Base-by-base conservation (phyloP, 2,329 filamentous ascomycete species). In the Paradendryphiella salina region DNA sequence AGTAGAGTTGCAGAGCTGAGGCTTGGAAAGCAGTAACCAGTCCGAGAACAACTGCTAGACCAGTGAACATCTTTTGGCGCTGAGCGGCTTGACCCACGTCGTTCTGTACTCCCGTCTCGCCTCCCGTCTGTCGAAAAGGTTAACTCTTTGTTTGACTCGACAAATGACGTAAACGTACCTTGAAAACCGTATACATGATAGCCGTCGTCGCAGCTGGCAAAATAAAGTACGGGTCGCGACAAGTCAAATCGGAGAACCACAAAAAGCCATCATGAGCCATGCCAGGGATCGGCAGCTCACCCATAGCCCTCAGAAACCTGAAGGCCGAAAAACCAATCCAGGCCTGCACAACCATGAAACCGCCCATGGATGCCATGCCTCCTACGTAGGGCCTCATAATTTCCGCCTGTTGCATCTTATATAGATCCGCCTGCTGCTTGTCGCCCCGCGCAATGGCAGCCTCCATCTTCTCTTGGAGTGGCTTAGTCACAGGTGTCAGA, bases 261-360 rank as follows among this genome's bases (percentile, higher is more conserved):
- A 85, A 75, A 29, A 85, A 75, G 2, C 89, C 86, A 26, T 88
- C 89, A 1, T 75, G 77, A 62, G 89, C 82, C 58, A 97, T 73
- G 1, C 84, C 86, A 0, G 93, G 93, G 4, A 96, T 90, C 3
- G 93, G 93, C 39, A 97, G 76, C 17, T 79, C 72, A 1, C 84
- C 74, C 88, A 96, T 95, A 60, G 81, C 85, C 45, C 84, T 81
- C 57, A 95, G 72, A 37, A 93, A 78, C 53, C 88, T 84, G 79
- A 93, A 97, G 52, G 88, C 85, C 63, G 91, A 90, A 71, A 85
- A 90, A 54, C 87, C 88, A 57, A 96, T 78, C 4, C 91, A 85
- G 10, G 87, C 74, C 63, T 88, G 85, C 1, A 76, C 71, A 21
- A 85, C 18, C 57, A 88, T 71, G 6, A 84, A 84, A 8, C 82